These are phyloP conservation scores for Discostella stelligeroides DNA, from an alignment of 108 stramenopile genomes.

Conservation along the genomic window DNA sequence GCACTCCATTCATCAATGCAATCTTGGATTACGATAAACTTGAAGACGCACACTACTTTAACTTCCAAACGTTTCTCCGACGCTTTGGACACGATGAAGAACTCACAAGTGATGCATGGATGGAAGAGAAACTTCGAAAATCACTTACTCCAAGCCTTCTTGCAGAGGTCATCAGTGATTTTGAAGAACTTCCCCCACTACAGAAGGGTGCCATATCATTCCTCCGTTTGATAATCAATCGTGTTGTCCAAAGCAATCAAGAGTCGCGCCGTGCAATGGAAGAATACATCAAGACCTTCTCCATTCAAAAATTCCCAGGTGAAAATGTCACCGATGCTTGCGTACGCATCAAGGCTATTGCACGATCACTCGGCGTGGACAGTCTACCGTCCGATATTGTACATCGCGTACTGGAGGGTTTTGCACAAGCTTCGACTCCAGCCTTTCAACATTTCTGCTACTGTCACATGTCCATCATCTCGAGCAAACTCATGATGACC, in stretches of 20 bases:
- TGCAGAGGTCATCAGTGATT: slow-evolving; percentile 5
- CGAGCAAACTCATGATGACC: background rate
- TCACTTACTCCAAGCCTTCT: background rate
- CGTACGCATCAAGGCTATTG: slow-evolving; percentile 8
- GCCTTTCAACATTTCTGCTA: slow-evolving; percentile 2
- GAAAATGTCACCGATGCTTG: slow-evolving; percentile 8
- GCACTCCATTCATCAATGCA: background rate
- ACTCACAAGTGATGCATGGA: slow-evolving; percentile 10
- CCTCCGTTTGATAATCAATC: background rate
- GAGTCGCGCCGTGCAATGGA: too few species aligned
- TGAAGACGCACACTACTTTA: background rate
- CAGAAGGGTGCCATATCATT: background rate
- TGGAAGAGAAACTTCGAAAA: too few species aligned
- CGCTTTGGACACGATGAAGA: background rate
- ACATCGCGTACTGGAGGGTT: too few species aligned
- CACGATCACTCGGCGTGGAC: background rate
- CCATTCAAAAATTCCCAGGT: slow-evolving; percentile 4
- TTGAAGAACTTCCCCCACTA: slow-evolving; percentile 3
- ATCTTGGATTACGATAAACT: background rate
- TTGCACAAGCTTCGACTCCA: too few species aligned
- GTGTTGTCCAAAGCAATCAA: too few species aligned
- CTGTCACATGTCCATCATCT: background rate
- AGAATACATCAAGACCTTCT: background rate
- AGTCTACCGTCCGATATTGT: too few species aligned
- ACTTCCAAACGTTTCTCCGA: background rate